Conservation (phyloP, 73 alveolate genomes). For the Paramecium sexaurelia region DNA sequence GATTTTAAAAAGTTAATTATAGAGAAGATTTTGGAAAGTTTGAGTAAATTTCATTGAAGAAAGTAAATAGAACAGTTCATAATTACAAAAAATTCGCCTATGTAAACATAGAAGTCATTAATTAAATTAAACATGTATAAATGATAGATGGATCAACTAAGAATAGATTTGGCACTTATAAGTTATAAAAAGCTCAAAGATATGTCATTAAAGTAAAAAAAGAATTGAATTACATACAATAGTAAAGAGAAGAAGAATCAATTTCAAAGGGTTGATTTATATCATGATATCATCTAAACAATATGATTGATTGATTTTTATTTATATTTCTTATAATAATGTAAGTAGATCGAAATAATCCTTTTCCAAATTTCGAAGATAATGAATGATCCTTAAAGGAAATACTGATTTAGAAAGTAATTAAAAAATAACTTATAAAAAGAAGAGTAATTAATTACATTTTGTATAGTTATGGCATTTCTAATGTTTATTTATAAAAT, state of each 20-base stretch:
- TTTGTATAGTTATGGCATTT: not conserved
- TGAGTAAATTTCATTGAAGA: not conserved
- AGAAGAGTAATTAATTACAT: not conserved
- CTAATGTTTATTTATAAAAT: constrained; percentile 27
- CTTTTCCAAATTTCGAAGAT: not conserved
- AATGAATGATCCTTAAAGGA: constrained; percentile 30
- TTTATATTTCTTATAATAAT: not conserved
- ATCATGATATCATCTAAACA: too few species aligned
- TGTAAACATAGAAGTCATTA: not conserved
- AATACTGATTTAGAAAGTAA: not conserved
- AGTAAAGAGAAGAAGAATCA: too few species aligned
- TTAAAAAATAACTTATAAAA: constrained; percentile 13
- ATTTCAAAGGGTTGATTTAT: too few species aligned
- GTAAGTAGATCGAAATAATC: not conserved
- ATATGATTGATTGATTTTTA: not conserved
- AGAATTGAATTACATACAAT: too few species aligned
- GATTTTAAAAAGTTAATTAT: not conserved
- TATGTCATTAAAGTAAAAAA: too few species aligned
- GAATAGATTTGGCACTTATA: not conserved
- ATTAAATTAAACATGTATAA: not conserved
- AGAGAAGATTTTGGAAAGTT: not conserved
- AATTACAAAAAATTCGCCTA: not conserved
- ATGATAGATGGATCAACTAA: not conserved
- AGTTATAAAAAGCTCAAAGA: not conserved
- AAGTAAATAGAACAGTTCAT: not conserved